These are phyloP conservation scores for Ustilago esculenta DNA, from an alignment of 1,284 basidiomycete genomes.

Conservation along the genomic window DNA sequence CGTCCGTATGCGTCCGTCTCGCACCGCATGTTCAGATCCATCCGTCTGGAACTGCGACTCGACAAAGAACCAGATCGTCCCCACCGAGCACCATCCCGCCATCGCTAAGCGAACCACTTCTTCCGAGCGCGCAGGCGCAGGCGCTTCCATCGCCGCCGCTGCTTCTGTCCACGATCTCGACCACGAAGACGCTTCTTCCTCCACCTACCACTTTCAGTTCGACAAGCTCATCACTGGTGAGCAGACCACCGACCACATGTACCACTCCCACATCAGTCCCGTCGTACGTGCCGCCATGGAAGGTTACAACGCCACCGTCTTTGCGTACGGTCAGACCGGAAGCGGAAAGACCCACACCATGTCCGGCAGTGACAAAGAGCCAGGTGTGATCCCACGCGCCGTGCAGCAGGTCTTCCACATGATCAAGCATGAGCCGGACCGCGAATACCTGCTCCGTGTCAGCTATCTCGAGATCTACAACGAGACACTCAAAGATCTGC, in stretches of 20 bases:
- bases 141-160: conserved; percentile 8
- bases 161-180: conserved; percentile 21
- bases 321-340: conserved; percentile 85
- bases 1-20: conserved; percentile 56
- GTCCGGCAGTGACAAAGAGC: conserved; percentile 80
- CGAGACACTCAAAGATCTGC: conserved; percentile 71
- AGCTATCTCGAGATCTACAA: conserved; percentile 74
- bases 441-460: conserved; percentile 70
- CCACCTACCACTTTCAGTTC: conserved; percentile 63
- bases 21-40: conserved; percentile 2
- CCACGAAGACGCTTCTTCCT: conserved; percentile 16
- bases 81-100: conserved; percentile 62
- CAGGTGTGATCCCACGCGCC: conserved; percentile 91
- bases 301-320: conserved; percentile 93
- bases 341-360: conserved; percentile 82
- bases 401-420: conserved; percentile 73
- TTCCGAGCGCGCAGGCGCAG: conserved; percentile 35
- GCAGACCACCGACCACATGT: conserved; percentile 61
- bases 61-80: conserved; percentile 45
- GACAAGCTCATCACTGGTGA: conserved; percentile 53
- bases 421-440: conserved; percentile 61
- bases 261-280: conserved; percentile 69
- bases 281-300: conserved; percentile 84
- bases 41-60: conserved; percentile 55
- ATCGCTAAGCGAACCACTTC: conserved; percentile 59